A percentile compares a stretch with the other conserved stretches of the same genome.
Conservation (phyloP, 169 alveolate species). For the Plasmodium yoelii region DNA sequence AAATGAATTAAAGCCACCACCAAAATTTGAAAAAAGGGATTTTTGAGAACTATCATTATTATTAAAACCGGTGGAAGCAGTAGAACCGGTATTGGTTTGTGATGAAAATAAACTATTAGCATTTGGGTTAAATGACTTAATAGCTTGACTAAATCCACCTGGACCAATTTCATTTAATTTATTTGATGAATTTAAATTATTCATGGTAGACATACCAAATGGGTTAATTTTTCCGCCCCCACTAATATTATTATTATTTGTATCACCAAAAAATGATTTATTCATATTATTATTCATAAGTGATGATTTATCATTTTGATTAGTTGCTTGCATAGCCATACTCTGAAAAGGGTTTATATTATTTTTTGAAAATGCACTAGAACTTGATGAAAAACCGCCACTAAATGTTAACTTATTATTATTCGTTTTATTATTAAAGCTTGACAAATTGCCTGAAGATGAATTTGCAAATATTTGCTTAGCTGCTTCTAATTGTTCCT, state of each 20-base stretch:
- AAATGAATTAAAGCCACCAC: constrained; percentile 39
- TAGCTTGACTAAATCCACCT: constrained; percentile 22
- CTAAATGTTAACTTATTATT: constrained; percentile 60
- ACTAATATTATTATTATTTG: constrained; percentile 10
- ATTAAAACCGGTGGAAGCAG: background rate
- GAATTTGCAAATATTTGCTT: constrained; percentile 73
- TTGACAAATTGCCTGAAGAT: constrained; percentile 15
- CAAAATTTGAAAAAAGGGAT: constrained; percentile 24
- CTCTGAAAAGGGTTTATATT: constrained; percentile 73
- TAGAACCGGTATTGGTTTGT: constrained; percentile 20
- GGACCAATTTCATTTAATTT: constrained; percentile 37
- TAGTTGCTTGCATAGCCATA: constrained; percentile 56
- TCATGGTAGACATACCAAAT: constrained; percentile 40
- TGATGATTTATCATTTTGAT: constrained; percentile 50
- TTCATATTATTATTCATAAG: constrained; percentile 16
- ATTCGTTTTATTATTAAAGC: constrained; percentile 15
- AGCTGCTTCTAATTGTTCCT: constrained; percentile 75
- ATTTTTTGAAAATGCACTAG: constrained; percentile 68
- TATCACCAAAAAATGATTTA: constrained; percentile 28
- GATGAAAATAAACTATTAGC: constrained; percentile 39
- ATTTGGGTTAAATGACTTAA: constrained; percentile 64
- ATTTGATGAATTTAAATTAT: constrained; percentile 21
- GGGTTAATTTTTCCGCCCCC: constrained; percentile 22
- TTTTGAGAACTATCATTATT: constrained; percentile 1
- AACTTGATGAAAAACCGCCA: constrained; percentile 66